A percentile compares a stretch with the other conserved stretches of the same genome.
Conservation (phyloP, 1,139 yeast genomes). For the Debaryomyces fabryi region DNA sequence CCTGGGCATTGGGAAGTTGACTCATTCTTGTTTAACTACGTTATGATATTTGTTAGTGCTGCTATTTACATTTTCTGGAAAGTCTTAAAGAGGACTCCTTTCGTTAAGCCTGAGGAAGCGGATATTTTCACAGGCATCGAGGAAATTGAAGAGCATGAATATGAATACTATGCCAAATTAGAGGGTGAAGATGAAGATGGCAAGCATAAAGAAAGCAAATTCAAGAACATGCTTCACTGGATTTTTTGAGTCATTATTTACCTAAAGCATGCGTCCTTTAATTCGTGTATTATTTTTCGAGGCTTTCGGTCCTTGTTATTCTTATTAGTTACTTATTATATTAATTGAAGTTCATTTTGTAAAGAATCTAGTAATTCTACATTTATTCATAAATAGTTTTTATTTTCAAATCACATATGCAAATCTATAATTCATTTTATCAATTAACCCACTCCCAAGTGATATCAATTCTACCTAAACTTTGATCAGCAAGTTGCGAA, state of each 20-base stretch:
- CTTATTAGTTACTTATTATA: neutral
- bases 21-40: slow-evolving; percentile 44
- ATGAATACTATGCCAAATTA: slow-evolving; percentile 37
- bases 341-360: neutral
- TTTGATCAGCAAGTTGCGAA: slow-evolving; percentile 37
- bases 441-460: slow-evolving; percentile 39
- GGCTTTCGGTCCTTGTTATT: neutral
- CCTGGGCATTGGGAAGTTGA: slow-evolving; percentile 35
- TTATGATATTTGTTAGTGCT: slow-evolving; percentile 40
- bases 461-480: slow-evolving; percentile 45
- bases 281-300: neutral
- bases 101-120: slow-evolving; percentile 32
- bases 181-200: slow-evolving; percentile 16
- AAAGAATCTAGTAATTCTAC: neutral
- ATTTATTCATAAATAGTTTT: neutral
- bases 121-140: slow-evolving; percentile 40
- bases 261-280: neutral
- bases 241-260: slow-evolving; percentile 9
- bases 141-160: slow-evolving; percentile 48
- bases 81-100: slow-evolving; percentile 32
- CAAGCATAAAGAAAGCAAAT: slow-evolving; percentile 4
- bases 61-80: slow-evolving; percentile 40
- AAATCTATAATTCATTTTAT: neutral
- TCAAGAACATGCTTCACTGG: slow-evolving; percentile 14
- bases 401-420: slow-evolving; percentile 1